Evolutionary conservation across 1,284 basidiomycete species (phyloP).

Genomic region (Mixia osmundae): DNA sequence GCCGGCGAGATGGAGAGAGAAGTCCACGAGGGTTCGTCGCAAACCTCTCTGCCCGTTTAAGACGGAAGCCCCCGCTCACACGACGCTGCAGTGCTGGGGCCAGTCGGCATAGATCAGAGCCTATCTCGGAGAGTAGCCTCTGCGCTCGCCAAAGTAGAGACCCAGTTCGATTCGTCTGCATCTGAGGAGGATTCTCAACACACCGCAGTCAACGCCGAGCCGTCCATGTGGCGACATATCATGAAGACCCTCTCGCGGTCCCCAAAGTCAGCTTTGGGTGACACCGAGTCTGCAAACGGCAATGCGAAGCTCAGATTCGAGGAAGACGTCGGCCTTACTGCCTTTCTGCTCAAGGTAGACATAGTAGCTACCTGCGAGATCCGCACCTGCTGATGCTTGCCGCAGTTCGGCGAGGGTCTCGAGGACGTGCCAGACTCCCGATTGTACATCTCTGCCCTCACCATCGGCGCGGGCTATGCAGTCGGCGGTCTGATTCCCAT

Average conservation of each 20-base stretch:
- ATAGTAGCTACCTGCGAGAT: too few species aligned
- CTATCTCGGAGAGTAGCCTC: slow-evolving; percentile 56
- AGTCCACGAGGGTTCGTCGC: slow-evolving; percentile 55
- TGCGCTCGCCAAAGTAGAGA: slow-evolving; percentile 43
- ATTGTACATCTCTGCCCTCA: slow-evolving; percentile 63
- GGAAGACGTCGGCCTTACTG: slow-evolving; percentile 53
- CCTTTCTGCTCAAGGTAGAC: slow-evolving; percentile 64
- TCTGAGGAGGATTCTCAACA: too few species aligned
- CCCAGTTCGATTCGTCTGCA: slow-evolving; percentile 20
- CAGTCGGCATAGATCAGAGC: slow-evolving; percentile 63
- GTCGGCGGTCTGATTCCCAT: slow-evolving; percentile 49
- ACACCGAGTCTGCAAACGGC: too few species aligned
- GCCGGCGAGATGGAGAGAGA: slow-evolving; percentile 88
- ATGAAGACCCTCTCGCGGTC: too few species aligned
- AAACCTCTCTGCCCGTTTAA: too few species aligned
- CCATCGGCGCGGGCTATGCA: slow-evolving; percentile 69
- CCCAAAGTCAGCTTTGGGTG: too few species aligned
- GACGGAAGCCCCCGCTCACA: too few species aligned
- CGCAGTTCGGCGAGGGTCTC: slow-evolving; percentile 76
- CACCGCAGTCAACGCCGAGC: too few species aligned
- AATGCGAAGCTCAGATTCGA: slow-evolving; percentile 35
- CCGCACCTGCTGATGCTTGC: too few species aligned
- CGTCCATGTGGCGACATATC: too few species aligned
- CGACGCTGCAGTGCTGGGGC: slow-evolving; percentile 70
- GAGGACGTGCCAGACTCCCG: slow-evolving; percentile 54